A percentile compares a stretch with the other conserved stretches of the same genome.
Evolutionary conservation across 495 filamentous ascomycete species (phyloP).

Genomic region (Cercophora sp.): DNA sequence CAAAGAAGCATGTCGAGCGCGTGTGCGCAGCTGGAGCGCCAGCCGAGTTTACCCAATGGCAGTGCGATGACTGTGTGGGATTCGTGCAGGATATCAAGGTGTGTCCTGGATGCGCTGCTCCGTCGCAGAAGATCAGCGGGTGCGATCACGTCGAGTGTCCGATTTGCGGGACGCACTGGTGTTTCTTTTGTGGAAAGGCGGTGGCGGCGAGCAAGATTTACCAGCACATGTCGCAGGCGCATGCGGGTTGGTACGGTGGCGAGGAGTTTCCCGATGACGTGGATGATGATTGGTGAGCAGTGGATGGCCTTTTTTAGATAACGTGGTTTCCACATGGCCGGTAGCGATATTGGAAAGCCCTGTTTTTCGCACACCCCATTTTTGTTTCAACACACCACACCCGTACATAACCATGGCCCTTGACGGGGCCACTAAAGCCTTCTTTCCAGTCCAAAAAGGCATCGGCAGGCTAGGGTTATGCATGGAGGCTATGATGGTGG

Average conservation of each 20-base stretch:
- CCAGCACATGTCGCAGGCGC: neutral
- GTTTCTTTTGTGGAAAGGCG: neutral
- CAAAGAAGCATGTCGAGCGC: constrained; percentile 26
- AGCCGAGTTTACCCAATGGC: neutral
- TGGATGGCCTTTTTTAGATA: neutral
- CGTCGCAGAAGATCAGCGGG: neutral
- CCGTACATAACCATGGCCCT: too few relatives aligned
- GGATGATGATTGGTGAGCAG: neutral
- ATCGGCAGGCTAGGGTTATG: too few relatives aligned
- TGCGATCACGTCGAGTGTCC: neutral
- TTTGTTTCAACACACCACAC: too few relatives aligned
- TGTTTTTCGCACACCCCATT: too few relatives aligned
- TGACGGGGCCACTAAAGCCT: too few relatives aligned
- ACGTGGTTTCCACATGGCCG: neutral
- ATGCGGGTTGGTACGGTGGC: constrained; percentile 2
- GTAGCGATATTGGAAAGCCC: neutral
- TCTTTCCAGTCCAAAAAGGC: too few relatives aligned
- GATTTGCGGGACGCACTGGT: neutral
- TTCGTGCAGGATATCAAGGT: neutral
- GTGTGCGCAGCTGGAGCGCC: neutral
- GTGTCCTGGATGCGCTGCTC: constrained; percentile 1
- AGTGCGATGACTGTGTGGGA: neutral
- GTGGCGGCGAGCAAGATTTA: neutral
- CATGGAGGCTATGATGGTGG: too few relatives aligned
- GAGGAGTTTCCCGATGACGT: neutral